Percentiles rank a stretch among this genome's conserved stretches.
These are phyloP conservation scores for Diaporthe humulicola DNA, from an alignment of 2,329 filamentous ascomycete genomes.

Conservation along the genomic window DNA sequence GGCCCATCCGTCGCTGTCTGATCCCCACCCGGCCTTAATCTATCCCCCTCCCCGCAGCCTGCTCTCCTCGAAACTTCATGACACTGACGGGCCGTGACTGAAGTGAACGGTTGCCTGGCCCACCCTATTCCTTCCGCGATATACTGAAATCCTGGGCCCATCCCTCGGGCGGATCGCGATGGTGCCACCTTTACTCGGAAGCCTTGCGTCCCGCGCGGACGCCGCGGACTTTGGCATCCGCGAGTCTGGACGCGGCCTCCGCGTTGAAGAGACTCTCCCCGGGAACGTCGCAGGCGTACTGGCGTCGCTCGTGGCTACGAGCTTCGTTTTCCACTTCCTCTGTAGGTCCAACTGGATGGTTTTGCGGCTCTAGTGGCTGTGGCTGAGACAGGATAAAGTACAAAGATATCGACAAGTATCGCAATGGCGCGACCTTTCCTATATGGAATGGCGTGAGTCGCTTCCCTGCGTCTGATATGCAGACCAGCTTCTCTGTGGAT, in stretches of 20 bases:
- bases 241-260: not conserved
- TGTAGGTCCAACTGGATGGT: not conserved
- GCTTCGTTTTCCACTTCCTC: constrained; percentile 4
- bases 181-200: not conserved
- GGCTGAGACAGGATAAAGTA: not conserved
- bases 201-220: not conserved
- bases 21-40: constrained; percentile 9
- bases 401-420: constrained; percentile 18
- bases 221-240: not conserved
- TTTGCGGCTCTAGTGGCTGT: not conserved
- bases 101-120: not conserved
- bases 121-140: not conserved
- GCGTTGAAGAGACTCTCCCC: not conserved
- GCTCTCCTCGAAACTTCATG: not conserved
- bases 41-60: not conserved
- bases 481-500: not conserved
- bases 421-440: constrained; percentile 1
- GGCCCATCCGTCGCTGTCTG: not conserved
- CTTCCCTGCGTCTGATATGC: not conserved
- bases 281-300: not conserved
- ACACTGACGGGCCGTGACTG: not conserved
- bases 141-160: not conserved
- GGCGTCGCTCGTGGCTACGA: constrained; percentile 4
- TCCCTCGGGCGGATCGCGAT: not conserved
- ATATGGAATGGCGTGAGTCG: constrained; percentile 13